phyloP scores from a whole-genome alignment of 2,329 filamentous ascomycete genomes.

The Verticillium tricorpus region DNA sequence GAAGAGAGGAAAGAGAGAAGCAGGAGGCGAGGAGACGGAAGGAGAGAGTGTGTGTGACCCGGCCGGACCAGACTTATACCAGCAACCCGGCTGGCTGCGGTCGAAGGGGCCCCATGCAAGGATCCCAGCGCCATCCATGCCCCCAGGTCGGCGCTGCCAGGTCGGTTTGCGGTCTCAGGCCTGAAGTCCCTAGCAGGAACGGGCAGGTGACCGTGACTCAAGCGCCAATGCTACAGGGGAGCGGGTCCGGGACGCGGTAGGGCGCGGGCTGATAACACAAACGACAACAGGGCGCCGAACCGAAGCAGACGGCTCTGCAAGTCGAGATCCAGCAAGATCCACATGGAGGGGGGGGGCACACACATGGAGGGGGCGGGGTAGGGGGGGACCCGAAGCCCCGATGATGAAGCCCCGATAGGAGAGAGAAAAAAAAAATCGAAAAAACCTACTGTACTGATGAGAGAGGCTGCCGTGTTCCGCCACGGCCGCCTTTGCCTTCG shows the following conservation, averaged over 20 bases:
- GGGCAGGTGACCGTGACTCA: constrained; percentile 9
- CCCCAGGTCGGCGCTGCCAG: background rate
- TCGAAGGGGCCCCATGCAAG: background rate
- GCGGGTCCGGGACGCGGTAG: background rate
- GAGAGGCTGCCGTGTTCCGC: no score
- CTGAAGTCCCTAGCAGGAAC: background rate
- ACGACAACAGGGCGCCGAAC: background rate
- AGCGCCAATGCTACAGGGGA: constrained; percentile 4
- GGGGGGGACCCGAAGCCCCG: background rate
- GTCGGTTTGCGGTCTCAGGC: background rate
- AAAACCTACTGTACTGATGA: no score
- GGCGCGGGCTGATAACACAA: background rate
- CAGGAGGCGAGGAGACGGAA: background rate
- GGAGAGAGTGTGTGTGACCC: background rate
- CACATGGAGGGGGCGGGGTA: background rate
- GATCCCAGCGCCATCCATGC: background rate
- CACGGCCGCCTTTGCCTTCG: background rate
- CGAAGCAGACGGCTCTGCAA: background rate
- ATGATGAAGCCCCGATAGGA: background rate
- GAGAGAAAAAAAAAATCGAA: background rate
- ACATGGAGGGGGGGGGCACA: background rate
- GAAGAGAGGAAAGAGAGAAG: background rate
- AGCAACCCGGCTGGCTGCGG: constrained; percentile 3
- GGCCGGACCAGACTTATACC: background rate
- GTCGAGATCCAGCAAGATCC: background rate